Evolutionary conservation across 345 rosid genomes (phyloP), one percentile per base, ranked within the genome.

Genomic region (Brassica nigra): DNA sequence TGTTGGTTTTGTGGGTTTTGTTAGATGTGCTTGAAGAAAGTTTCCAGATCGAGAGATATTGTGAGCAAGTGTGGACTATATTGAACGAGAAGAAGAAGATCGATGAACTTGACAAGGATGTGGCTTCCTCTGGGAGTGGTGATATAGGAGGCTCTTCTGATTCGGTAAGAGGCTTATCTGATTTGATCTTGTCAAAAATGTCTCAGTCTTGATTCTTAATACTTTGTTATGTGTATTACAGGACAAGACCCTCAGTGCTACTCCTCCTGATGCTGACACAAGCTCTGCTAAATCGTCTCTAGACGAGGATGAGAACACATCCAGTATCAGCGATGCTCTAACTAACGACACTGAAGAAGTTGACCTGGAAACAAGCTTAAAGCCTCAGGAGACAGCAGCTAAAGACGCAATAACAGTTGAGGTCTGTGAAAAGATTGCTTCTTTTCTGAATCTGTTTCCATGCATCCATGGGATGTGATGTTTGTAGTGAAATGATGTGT

Each of bases 1-100:
- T 54, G 6, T 30, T 39, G 27, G 11, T 18, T 66, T 49, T 49
- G 18, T 6, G 27, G 15, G 12, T 31, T 52, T 20, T 66, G n/a
- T 63, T 82, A 94, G 97, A 91, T 76, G 77, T 79, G 61, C 71
- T 89, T n/a, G 88, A 94, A 58, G 97, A 86, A 72, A 78, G 85
- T 71, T 86, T 84, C 12, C 68, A 86, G 84, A 86, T 89, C 8
- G 96, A 87, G 76, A 86, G 76, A 69, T 86, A 18, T 27, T 87
- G 97, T 81, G 73, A 83, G 42, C 86, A 79, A 77, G 91, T 87
- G 42, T 85, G 89, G 65, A 68, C 83, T 84, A 80, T 89, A 12
- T 75, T 90, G 86, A 86, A 78, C 7, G 78, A 77, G 58, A 80
- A 73, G 83, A 85, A 87, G 58, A 93, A 84, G 73, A 87, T 89